Evolutionary conservation across 768 basidiomycete species (phyloP), one percentile per base, ranked within the genome.

Genomic region (Sarcomyxa edulis): DNA sequence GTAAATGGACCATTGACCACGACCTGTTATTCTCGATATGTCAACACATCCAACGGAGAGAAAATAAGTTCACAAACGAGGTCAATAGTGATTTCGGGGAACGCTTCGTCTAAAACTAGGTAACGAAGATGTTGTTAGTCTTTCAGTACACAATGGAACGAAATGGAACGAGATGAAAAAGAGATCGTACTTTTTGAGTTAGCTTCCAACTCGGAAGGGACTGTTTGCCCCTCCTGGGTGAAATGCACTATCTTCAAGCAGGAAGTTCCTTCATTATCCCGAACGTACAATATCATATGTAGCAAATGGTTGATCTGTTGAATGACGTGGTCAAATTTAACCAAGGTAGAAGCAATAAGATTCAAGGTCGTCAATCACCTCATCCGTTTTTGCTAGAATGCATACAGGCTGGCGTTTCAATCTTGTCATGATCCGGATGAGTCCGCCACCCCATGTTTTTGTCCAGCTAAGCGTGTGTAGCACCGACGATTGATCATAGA

Each of bases 191-290:
- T 77, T 52, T 76, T 82, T 22, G 72, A 67, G 49, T 86, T 88
- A 4, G 82, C 80, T 52, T 81, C 83, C 48, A 88, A 57, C 49
- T 88, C 85, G 0, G 78, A 78, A 1, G 84, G 84, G 18, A 78
- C 63, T 1, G 66, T 70, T 10, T 59, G 56, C 21, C 72, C 73
- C 16, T 59, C 63, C 19, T 78, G 69, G 40, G 71, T 65, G 48
- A 83, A 84, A 48, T 85, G 81, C 3, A 85, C 66, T 9, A 87
- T 69, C 57, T 83, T 83, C 39, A 87, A 48, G 47, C 74, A 68
- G 0, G 80, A 71, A 0, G 85, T 87, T 47, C 80, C 77, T 54
- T 88, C 84, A 48, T 84, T 86, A 40, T 66, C 62, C 28, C 64
- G 59, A 2, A 84, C 79, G 46, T 87, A 87, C 9, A 78, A 57